Conservation (phyloP, 306 rosid species). For the Cicer judaicum region DNA sequence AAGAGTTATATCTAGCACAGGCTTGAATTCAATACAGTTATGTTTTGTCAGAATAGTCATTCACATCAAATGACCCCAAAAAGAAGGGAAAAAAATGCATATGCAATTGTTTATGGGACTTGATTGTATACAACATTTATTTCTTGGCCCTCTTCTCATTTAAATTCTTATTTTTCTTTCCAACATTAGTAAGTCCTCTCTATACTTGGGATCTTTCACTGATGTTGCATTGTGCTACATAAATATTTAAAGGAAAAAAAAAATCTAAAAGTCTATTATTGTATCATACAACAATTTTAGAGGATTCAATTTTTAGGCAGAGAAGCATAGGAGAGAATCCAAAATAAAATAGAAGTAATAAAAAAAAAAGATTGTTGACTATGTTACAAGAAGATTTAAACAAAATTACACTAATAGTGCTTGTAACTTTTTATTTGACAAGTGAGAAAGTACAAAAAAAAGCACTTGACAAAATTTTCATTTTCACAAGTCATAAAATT, state of each 20-base stretch:
- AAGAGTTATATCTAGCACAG: not conserved
- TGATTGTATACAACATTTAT: no score
- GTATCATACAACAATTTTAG: no score
- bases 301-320: no score
- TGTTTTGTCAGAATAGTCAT: not conserved
- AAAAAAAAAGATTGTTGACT: not conserved
- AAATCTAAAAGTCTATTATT: no score
- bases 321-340: no score
- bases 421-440: constrained; percentile 5
- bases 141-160: no score
- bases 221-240: no score
- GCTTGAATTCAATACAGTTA: not conserved
- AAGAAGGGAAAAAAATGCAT: not conserved
- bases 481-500: constrained; percentile 27
- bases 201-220: no score
- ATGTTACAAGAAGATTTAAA: not conserved
- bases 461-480: constrained; percentile 30
- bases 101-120: not conserved
- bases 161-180: not conserved
- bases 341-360: not conserved
- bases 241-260: no score
- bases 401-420: not conserved
- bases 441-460: not conserved
- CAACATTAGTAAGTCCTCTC: not conserved
- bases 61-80: not conserved